Conservation (phyloP, 2,329 filamentous ascomycete species). For the Ophiocordyceps camponoti-rufipedis region DNA sequence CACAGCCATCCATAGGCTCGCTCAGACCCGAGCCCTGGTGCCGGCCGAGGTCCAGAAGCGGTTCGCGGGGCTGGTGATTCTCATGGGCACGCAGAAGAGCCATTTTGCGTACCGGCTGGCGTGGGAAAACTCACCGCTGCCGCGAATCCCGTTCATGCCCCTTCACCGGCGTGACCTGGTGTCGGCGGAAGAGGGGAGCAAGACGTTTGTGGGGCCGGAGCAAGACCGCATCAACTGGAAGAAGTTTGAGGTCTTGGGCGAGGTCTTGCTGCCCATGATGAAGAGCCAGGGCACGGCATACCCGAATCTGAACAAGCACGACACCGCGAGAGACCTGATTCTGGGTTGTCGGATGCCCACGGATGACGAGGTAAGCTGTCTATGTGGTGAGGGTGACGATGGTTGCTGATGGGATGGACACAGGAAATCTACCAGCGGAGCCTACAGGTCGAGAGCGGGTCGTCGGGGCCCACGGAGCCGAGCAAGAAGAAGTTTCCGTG, state of each 20-base stretch:
- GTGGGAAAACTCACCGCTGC: conserved; percentile 85
- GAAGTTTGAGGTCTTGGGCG: conserved; percentile 92
- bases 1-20: conserved; percentile 66
- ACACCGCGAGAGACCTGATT: conserved; percentile 55
- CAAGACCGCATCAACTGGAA: conserved; percentile 83
- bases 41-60: conserved; percentile 56
- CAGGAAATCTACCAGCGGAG: conserved; percentile 49
- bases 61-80: conserved; percentile 71
- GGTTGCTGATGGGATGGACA: neutral
- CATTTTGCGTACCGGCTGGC: conserved; percentile 92
- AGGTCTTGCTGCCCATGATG: conserved; percentile 80
- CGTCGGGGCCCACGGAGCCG: conserved; percentile 25
- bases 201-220: conserved; percentile 62
- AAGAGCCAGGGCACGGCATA: conserved; percentile 79
- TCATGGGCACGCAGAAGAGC: conserved; percentile 87
- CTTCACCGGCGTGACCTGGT: conserved; percentile 80
- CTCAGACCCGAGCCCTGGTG: conserved; percentile 62
- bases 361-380: conserved; percentile 65
- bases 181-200: conserved; percentile 80
- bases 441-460: conserved; percentile 34
- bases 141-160: conserved; percentile 85
- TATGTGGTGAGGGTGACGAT: conserved; percentile 3
- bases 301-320: conserved; percentile 48
- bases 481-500: conserved; percentile 49
- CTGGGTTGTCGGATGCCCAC: conserved; percentile 65